phyloP scores from a whole-genome alignment of 305 asterid species.

The Withania somnifera region DNA sequence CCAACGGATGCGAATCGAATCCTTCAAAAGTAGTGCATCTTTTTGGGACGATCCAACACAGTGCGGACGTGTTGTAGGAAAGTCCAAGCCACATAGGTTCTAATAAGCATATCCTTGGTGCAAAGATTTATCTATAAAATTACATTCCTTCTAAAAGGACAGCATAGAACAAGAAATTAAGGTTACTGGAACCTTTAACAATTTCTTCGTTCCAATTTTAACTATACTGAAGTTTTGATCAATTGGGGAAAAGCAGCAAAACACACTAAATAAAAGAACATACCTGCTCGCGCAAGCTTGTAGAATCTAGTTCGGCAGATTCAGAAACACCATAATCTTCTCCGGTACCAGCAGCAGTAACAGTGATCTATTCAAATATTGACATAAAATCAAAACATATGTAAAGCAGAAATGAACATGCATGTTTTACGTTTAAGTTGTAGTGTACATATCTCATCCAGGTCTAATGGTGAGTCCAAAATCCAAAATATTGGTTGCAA shows the following conservation, averaged over 20 bases:
- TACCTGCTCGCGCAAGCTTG: constrained; percentile 74
- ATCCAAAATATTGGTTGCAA: neutral
- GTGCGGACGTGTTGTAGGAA: too few relatives aligned
- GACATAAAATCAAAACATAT: neutral
- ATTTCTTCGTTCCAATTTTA: neutral
- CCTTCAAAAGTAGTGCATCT: too few relatives aligned
- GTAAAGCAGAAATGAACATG: neutral
- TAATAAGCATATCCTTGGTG: neutral
- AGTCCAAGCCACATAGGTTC: neutral
- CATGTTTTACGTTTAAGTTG: neutral
- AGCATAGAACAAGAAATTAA: neutral
- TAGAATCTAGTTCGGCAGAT: constrained; percentile 58
- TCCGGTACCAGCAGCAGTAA: constrained; percentile 37
- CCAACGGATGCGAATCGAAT: too few relatives aligned
- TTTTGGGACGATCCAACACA: too few relatives aligned
- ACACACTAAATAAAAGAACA: constrained; percentile 2
- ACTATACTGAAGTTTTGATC: neutral
- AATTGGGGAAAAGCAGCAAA: neutral
- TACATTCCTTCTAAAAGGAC: neutral
- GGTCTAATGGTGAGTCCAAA: neutral
- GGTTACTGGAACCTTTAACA: neutral
- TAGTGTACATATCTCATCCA: neutral
- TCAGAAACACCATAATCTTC: constrained; percentile 50
- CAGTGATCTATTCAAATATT: constrained; percentile 38
- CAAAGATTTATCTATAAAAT: neutral